Percentiles rank a stretch among this genome's conserved stretches.
These are phyloP conservation scores for Botryotinia narcissicola DNA, from an alignment of 2,329 filamentous ascomycete species.

Conservation along the genomic window DNA sequence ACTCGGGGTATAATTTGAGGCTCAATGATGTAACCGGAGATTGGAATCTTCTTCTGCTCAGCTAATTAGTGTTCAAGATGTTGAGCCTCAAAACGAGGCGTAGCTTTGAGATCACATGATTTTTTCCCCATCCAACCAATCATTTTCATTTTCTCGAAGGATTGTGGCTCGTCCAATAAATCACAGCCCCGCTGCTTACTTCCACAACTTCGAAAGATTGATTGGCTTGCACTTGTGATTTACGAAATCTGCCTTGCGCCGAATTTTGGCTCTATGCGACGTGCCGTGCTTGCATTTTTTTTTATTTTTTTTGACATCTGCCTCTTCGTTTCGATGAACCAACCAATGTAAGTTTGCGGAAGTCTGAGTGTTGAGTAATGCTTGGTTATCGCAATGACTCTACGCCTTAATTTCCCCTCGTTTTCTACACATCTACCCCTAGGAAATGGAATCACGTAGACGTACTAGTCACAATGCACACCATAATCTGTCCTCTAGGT, in stretches of 20 bases:
- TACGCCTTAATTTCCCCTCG: conserved; percentile 12
- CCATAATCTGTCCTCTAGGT: conserved; percentile 1
- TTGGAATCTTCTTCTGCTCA: neutral
- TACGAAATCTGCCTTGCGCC: neutral
- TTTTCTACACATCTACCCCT: neutral
- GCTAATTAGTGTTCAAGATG: neutral
- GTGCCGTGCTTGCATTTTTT: conserved; percentile 1
- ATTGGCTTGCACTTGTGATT: neutral
- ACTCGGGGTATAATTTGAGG: neutral
- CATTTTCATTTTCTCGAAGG: neutral
- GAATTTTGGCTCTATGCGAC: neutral
- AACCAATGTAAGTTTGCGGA: neutral
- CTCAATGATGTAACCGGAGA: neutral
- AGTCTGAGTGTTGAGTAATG: neutral
- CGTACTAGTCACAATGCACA: conserved; percentile 2
- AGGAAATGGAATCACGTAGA: neutral
- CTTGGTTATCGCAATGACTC: conserved; percentile 11
- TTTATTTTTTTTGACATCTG: neutral
- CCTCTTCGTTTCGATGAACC: neutral
- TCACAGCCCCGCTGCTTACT: conserved; percentile 4
- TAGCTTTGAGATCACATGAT: conserved; percentile 7
- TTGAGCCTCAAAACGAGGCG: conserved; percentile 10
- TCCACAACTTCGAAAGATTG: neutral
- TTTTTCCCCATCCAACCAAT: neutral
- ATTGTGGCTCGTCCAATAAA: conserved; percentile 4